Base-by-base conservation (phyloP, 2,329 filamentous ascomycete genomes). In the Venturia pyrina region DNA sequence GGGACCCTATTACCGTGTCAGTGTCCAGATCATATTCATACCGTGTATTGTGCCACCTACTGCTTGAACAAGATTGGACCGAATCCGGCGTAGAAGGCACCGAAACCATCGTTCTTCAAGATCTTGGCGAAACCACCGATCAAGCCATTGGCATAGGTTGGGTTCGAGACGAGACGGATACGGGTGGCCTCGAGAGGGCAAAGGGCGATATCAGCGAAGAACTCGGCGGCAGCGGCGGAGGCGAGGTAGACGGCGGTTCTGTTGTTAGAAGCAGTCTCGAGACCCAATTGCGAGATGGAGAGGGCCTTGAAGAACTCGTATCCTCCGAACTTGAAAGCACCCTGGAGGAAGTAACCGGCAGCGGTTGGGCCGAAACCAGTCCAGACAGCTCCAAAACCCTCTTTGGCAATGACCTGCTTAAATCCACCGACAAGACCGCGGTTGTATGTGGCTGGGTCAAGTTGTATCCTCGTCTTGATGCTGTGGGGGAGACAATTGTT, bases 301-400 rank as follows among this genome's bases (percentile, higher is more conserved):
- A 95, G 89, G 83, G 93, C 86, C 88, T 96, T 96, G 89, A 96
- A 96, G 82, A 96, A 88, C 82, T 96, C 91, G 80, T 96, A 96
- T 78, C 91, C 91, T 79, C 91, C 91, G 79, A 95, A 95, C 83
- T 96, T 96, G 85, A 95, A 87, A 73, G 90, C 89, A 77, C 91
- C 91, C 83, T 96, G 91, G 73, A 96, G 87, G 88, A 96, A 96
- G 83, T 96, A 96, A 79, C 91, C 91, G 70, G 91, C 89, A 72
- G 87, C 87, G 76, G 91, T 96, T 74, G 91, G 91, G 72, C 91
- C 91, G 78, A 87, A 85, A 80, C 91, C 91, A 72, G 91, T 96
- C 78, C 91, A 82, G 74, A 96, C 87, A 78, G 91, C 91, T 78
- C 88, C 89, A 75, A 89, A 88, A 81, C 91, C 91, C 83, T 96